phyloP scores from a whole-genome alignment of 805 yeast genomes.

The Cyberlindnera xylosilytica region DNA sequence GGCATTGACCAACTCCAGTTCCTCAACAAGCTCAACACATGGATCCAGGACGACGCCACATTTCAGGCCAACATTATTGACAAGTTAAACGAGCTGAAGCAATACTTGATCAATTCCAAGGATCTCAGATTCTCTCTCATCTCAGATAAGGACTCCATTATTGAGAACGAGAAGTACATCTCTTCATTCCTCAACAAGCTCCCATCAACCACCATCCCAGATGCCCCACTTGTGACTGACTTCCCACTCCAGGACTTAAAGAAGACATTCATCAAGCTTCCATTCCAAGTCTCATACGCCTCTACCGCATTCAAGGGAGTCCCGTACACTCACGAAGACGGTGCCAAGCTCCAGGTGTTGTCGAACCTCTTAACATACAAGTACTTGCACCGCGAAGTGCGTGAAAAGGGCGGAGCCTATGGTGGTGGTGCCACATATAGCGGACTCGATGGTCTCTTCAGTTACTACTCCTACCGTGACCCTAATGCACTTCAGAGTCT shows the following conservation, averaged over 20 bases:
- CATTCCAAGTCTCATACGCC: conserved; percentile 86
- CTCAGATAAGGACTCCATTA: conserved; percentile 45
- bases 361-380: conserved; percentile 80
- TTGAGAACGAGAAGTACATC: conserved; percentile 29
- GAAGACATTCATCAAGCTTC: conserved; percentile 60
- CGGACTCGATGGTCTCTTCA: conserved; percentile 75
- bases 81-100: conserved; percentile 50
- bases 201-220: conserved; percentile 20
- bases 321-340: conserved; percentile 64
- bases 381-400: conserved; percentile 79
- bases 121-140: conserved; percentile 54
- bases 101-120: conserved; percentile 38
- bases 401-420: conserved; percentile 97
- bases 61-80: conserved; percentile 62
- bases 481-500: conserved; percentile 79
- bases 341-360: conserved; percentile 81
- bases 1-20: conserved; percentile 82
- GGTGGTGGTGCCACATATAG: conserved; percentile 92
- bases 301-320: conserved; percentile 68
- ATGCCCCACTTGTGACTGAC: conserved; percentile 6
- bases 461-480: conserved; percentile 89
- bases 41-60: conserved; percentile 45
- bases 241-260: conserved; percentile 19
- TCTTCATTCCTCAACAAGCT: conserved; percentile 28
- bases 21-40: conserved; percentile 53